These are phyloP conservation scores for Davidsoniella neocaledoniae DNA, from an alignment of 2,329 filamentous ascomycete genomes.

Conservation along the genomic window DNA sequence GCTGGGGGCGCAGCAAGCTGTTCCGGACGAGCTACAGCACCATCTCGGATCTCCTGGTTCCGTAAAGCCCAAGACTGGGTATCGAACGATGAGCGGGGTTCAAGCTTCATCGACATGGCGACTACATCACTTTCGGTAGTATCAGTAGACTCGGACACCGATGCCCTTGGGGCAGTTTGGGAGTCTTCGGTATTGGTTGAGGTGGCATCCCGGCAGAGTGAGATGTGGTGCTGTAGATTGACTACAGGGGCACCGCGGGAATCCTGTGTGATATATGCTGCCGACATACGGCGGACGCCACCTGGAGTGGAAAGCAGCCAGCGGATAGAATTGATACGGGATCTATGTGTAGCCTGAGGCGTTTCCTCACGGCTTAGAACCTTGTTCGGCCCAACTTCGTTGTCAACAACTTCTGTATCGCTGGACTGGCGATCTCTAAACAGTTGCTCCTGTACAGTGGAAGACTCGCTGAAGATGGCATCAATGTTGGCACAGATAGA, in stretches of 20 bases:
- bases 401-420: background rate
- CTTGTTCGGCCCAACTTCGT: background rate
- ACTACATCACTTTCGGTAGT: no score
- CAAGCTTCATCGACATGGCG: no score
- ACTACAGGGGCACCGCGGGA: background rate
- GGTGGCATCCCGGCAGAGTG: background rate
- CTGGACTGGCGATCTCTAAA: no score
- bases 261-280: constrained; percentile 4
- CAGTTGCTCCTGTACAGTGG: background rate
- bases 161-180: no score
- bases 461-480: background rate
- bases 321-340: constrained; percentile 5
- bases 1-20: background rate
- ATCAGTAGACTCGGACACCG: no score
- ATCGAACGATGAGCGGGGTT: no score
- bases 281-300: constrained; percentile 1
- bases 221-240: constrained; percentile 1
- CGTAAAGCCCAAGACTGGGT: no score
- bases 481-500: background rate
- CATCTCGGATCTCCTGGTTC: no score
- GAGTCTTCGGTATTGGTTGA: no score
- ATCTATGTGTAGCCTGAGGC: background rate
- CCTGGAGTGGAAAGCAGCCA: constrained; percentile 3
- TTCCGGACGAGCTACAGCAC: background rate
- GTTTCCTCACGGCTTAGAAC: background rate